Percentiles rank a stretch among this genome's conserved stretches.
These are phyloP conservation scores for Boletus sensibilis DNA, from an alignment of 768 basidiomycete species.

Conservation along the genomic window DNA sequence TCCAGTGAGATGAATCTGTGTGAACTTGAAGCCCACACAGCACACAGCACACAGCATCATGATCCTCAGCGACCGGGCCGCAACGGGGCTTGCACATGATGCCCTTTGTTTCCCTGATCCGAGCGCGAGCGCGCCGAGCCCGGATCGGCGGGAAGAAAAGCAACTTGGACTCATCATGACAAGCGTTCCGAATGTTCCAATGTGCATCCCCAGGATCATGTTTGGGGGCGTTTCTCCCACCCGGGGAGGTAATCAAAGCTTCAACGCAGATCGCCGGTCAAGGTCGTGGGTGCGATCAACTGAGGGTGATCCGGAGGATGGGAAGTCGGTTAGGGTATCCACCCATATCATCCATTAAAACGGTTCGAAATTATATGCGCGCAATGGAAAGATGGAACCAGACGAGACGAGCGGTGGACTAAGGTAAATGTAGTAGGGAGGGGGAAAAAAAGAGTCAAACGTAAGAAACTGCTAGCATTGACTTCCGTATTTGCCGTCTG, in stretches of 20 bases:
- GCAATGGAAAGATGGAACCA: background rate
- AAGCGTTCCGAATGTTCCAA: background rate
- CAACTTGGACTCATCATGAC: background rate
- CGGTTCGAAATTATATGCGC: constrained; percentile 10
- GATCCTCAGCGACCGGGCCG: background rate
- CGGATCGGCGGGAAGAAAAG: background rate
- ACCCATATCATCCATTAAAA: constrained; percentile 15
- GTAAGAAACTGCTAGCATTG: background rate
- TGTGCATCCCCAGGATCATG: background rate
- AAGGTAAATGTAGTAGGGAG: constrained; percentile 1
- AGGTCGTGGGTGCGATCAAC: background rate
- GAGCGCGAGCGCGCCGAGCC: too few species aligned
- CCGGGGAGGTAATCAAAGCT: background rate
- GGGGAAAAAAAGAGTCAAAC: background rate
- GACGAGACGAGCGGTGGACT: background rate
- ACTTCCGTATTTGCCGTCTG: background rate
- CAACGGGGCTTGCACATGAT: background rate
- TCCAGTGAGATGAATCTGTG: background rate
- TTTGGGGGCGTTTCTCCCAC: background rate
- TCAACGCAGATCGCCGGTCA: background rate
- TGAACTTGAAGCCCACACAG: background rate
- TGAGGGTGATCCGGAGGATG: background rate
- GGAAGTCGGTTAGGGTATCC: constrained; percentile 4
- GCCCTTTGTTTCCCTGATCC: too few species aligned
- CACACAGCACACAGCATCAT: background rate